Evolutionary conservation across 2,329 filamentous ascomycete genomes (phyloP).

Genomic region (Stenocarpella maydis): DNA sequence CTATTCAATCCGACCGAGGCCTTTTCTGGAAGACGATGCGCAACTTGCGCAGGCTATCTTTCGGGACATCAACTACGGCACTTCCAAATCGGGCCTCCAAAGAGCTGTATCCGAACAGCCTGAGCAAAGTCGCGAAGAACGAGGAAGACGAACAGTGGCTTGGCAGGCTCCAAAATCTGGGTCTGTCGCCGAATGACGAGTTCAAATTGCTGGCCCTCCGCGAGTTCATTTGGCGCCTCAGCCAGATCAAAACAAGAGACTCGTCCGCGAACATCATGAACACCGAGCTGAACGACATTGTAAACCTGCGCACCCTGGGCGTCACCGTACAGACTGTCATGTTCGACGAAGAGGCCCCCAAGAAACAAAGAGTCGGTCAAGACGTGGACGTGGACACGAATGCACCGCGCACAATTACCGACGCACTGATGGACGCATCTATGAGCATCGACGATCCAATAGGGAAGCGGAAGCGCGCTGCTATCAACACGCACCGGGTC

Average conservation of each 20-base stretch:
- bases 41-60: conserved; percentile 69
- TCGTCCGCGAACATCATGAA: conserved; percentile 46
- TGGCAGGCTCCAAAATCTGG: conserved; percentile 82
- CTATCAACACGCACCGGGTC: conserved; percentile 59
- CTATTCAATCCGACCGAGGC: conserved; percentile 79
- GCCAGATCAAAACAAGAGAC: conserved; percentile 72
- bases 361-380: conserved; percentile 46
- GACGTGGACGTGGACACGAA: conserved; percentile 48
- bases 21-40: conserved; percentile 86
- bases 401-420: conserved; percentile 80
- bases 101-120: conserved; percentile 63
- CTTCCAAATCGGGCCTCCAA: conserved; percentile 63
- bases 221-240: conserved; percentile 91
- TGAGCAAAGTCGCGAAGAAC: conserved; percentile 75
- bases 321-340: conserved; percentile 89
- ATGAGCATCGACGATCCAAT: conserved; percentile 81
- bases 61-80: conserved; percentile 69
- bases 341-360: conserved; percentile 79
- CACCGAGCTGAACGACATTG: conserved; percentile 70
- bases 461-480: conserved; percentile 60
- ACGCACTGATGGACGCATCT: conserved; percentile 90
- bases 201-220: conserved; percentile 85
- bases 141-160: conserved; percentile 97
- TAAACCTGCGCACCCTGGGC: conserved; percentile 77
- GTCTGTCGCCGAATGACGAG: conserved; percentile 84